Conservation (phyloP, 352 stramenopile species). For the Saprolegnia diclina region DNA sequence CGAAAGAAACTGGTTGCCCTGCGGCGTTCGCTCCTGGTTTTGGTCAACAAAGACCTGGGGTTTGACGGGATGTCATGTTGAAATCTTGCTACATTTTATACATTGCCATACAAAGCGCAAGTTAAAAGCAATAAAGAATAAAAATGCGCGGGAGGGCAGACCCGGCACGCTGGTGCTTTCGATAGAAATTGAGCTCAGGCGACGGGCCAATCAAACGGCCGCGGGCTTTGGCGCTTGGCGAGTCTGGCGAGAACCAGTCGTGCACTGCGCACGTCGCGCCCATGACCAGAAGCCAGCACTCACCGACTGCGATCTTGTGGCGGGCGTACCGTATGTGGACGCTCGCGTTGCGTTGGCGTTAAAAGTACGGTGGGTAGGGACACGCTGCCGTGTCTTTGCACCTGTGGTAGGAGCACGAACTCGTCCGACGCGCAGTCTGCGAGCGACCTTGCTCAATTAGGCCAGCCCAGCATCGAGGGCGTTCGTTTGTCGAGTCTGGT, state of each 20-base stretch:
- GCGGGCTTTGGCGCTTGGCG: neutral
- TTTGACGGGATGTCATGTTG: neutral
- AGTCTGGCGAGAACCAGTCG: neutral
- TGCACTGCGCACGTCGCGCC: neutral
- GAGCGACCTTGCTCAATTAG: neutral
- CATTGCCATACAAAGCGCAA: neutral
- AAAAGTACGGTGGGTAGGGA: neutral
- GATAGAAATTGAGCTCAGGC: slow-evolving; percentile 7
- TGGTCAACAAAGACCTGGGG: neutral
- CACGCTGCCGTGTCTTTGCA: neutral
- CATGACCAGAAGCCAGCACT: neutral
- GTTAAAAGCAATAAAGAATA: neutral
- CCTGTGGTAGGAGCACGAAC: neutral
- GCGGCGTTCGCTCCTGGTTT: neutral
- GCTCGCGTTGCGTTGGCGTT: neutral
- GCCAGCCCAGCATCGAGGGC: too few relatives aligned
- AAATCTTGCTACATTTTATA: neutral
- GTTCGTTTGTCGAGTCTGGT: too few relatives aligned
- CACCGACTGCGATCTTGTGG: neutral
- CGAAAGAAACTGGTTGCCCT: neutral
- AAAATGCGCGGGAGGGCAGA: neutral
- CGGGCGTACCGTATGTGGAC: neutral
- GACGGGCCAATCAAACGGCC: neutral
- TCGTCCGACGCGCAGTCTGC: neutral
- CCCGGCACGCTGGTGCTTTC: neutral